Evolutionary conservation across 192 early-diverging fungal species (phyloP), one percentile per base, ranked within the genome.

Genomic region (Umbelopsis vinacea): DNA sequence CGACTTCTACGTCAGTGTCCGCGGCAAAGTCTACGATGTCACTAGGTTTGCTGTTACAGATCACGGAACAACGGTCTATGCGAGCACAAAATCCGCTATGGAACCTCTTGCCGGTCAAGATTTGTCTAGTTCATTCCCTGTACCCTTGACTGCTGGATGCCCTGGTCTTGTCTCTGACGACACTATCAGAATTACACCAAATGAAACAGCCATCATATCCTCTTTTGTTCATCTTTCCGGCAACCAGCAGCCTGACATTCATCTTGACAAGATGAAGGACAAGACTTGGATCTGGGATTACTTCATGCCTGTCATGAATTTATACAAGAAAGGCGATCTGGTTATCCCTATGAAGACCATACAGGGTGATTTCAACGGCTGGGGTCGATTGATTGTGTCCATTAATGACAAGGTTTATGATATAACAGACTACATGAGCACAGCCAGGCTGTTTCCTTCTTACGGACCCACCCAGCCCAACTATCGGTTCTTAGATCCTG

Each of bases 1-100:
- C 35, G 86, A 90, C 60, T 88, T 88, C 71, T 91, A 79, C 71
- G 86, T 92, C 22, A 85, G 86, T n/a, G 40, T 89, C n/a, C 82
- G 87, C 11, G 91, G 91, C 19, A 78, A 78, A 33, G 90, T 91
- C 1, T 92, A 90, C 68, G 91, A 92, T 73, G 73, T 91, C 23
- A 88, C 87, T 5, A 86, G 85, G 52, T 90, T 91, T 76, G 76
- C 82, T 19, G 81, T 85, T 38, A 83, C 73, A 6, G 85, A 87
- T 74, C 91, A 92, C 72, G 89, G 86, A 22, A 78, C 72, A 12
- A 63, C 71, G 0, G 63, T 73, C 7, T 85, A 85, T 69, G 67
- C 79, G 3, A 83, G 83, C 4, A 73, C 73, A 19, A 66, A 52
- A 19, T 69, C 76, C 12, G 73, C 72, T 26, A 80, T 88, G 86